Conservation (phyloP, 139 green algal genomes). For the Tetraselmis striata region DNA sequence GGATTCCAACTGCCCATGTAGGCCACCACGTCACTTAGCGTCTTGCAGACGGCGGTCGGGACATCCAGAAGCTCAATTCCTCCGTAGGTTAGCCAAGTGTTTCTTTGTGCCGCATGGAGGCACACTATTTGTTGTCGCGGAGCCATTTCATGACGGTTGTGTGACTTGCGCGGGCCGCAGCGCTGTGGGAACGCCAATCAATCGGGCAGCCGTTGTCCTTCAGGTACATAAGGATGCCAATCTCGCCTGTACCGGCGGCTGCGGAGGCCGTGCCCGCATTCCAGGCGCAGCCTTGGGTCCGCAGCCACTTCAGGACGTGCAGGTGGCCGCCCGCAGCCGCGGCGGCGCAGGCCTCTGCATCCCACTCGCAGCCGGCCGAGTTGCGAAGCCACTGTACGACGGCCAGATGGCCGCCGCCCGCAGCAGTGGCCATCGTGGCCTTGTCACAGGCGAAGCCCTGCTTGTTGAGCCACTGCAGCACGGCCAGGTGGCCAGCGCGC, state of each 20-base stretch:
- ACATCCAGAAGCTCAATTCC: too few relatives aligned
- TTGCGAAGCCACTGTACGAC: background rate
- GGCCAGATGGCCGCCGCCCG: background rate
- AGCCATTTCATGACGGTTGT: background rate
- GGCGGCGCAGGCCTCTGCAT: background rate
- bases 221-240: background rate
- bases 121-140: too few relatives aligned
- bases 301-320: background rate
- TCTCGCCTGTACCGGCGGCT: background rate
- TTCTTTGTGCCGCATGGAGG: too few relatives aligned
- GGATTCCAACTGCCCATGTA: too few relatives aligned
- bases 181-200: background rate
- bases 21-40: too few relatives aligned
- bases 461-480: background rate
- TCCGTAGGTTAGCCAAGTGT: too few relatives aligned
- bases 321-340: background rate
- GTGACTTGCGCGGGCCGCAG: background rate
- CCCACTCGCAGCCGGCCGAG: background rate
- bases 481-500: background rate
- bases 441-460: background rate
- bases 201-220: background rate
- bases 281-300: background rate
- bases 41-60: too few relatives aligned
- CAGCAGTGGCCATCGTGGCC: background rate
- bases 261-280: background rate